These are phyloP conservation scores for Platanthera zijinensis DNA, from an alignment of 106 monocot genomes.

Conservation along the genomic window DNA sequence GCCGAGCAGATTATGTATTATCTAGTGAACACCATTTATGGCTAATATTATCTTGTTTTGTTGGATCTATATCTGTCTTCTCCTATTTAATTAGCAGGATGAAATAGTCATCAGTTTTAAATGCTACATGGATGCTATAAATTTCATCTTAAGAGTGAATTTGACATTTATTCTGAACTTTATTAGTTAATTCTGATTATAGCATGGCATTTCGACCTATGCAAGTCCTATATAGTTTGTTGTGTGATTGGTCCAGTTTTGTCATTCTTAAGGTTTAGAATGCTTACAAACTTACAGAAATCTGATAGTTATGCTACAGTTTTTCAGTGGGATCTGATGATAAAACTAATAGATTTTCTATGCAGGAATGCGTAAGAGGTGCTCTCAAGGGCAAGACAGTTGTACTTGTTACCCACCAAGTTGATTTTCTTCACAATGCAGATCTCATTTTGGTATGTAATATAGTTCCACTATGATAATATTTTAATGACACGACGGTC, in stretches of 20 bases:
- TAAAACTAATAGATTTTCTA: not conserved
- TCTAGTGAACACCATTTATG: too few species aligned
- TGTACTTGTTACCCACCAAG: conserved; percentile 91
- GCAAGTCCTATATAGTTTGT: too few species aligned
- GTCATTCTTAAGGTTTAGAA: not conserved
- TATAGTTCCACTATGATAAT: not conserved
- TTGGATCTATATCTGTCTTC: not conserved
- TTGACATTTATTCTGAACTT: too few species aligned
- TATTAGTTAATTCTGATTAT: too few species aligned
- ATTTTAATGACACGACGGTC: not conserved
- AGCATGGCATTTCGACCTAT: too few species aligned
- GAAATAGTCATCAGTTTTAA: too few species aligned
- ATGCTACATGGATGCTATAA: too few species aligned
- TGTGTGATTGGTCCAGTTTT: too few species aligned
- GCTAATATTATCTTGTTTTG: too few species aligned
- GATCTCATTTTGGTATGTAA: conserved; percentile 59
- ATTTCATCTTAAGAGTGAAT: too few species aligned
- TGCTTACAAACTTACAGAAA: not conserved
- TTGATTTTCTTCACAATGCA: conserved; percentile 87
- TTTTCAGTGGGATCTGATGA: not conserved
- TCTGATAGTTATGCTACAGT: not conserved
- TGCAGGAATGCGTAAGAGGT: conserved; percentile 77
- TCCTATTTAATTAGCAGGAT: not conserved
- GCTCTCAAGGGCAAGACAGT: conserved; percentile 76
- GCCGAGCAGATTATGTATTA: too few species aligned